Conservation (phyloP, 352 stramenopile species). For the Vaucheria bursata region DNA sequence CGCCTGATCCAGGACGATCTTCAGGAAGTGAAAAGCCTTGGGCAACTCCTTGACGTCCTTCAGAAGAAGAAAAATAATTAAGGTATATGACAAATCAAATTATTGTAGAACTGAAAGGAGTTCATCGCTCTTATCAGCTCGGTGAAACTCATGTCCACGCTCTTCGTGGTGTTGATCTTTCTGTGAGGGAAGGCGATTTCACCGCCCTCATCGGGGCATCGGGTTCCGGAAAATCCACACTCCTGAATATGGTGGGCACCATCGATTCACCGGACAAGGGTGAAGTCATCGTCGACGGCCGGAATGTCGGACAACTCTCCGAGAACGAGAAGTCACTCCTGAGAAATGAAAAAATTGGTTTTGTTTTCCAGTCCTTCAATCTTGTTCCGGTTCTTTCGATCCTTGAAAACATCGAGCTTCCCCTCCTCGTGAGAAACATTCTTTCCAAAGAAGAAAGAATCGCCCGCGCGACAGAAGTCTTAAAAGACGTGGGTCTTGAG, state of each 20-base stretch:
- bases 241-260: background rate
- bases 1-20: too few relatives aligned
- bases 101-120: too few relatives aligned
- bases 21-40: too few relatives aligned
- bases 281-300: slow-evolving; percentile 10
- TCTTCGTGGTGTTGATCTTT: background rate
- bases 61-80: too few relatives aligned
- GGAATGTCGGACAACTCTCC: background rate
- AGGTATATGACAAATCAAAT: too few relatives aligned
- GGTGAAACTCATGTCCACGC: background rate
- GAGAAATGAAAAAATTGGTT: background rate
- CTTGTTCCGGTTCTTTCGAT: background rate
- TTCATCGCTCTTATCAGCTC: too few relatives aligned
- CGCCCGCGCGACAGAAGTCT: background rate
- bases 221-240: slow-evolving; percentile 17
- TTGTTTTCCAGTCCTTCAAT: background rate
- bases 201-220: slow-evolving; percentile 2
- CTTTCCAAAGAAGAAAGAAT: background rate
- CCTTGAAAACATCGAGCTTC: background rate
- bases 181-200: background rate
- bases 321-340: slow-evolving; percentile 1
- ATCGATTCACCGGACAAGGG: slow-evolving; percentile 3
- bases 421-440: background rate
- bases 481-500: background rate
- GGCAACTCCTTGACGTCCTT: too few relatives aligned